phyloP scores from a whole-genome alignment of 768 basidiomycete species.

The Serendipita sp. region DNA sequence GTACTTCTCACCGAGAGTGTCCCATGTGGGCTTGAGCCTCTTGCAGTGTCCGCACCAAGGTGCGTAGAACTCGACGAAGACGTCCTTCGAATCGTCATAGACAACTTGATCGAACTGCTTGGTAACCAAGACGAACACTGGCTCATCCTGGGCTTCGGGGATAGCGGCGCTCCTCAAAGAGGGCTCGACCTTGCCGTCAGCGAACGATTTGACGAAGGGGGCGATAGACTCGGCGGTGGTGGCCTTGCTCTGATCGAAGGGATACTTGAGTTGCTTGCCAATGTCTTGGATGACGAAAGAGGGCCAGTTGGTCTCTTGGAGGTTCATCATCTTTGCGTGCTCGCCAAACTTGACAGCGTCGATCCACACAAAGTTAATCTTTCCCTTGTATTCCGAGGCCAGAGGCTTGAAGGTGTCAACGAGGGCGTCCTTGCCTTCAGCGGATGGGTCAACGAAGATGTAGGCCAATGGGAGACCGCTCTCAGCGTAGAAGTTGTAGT shows the following conservation, averaged over 20 bases:
- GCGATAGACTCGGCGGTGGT: constrained; percentile 41
- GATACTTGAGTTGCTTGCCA: constrained; percentile 72
- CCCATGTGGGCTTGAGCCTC: constrained; percentile 89
- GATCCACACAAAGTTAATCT: constrained; percentile 96
- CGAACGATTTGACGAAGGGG: constrained; percentile 44
- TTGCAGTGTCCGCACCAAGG: constrained; percentile 98
- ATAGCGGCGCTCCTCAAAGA: constrained; percentile 81
- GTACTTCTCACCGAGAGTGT: constrained; percentile 74
- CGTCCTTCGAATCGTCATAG: constrained; percentile 77
- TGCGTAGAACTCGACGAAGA: constrained; percentile 94
- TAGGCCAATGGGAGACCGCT: constrained; percentile 84
- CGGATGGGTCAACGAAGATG: constrained; percentile 75
- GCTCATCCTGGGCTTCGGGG: constrained; percentile 67
- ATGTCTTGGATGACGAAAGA: constrained; percentile 86
- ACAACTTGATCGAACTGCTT: constrained; percentile 80
- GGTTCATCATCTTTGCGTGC: constrained; percentile 88
- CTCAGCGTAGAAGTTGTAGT: constrained; percentile 70
- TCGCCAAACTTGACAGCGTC: constrained; percentile 90
- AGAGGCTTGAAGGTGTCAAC: constrained; percentile 57
- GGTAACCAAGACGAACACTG: constrained; percentile 68
- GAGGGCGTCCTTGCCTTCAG: constrained; percentile 42
- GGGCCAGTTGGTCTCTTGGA: constrained; percentile 76
- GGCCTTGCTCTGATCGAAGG: constrained; percentile 51
- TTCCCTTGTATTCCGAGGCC: constrained; percentile 65
- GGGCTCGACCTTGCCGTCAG: constrained; percentile 59